These are phyloP conservation scores for Metschnikowia noctiluminum DNA, from an alignment of 805 yeast genomes.

Conservation along the genomic window DNA sequence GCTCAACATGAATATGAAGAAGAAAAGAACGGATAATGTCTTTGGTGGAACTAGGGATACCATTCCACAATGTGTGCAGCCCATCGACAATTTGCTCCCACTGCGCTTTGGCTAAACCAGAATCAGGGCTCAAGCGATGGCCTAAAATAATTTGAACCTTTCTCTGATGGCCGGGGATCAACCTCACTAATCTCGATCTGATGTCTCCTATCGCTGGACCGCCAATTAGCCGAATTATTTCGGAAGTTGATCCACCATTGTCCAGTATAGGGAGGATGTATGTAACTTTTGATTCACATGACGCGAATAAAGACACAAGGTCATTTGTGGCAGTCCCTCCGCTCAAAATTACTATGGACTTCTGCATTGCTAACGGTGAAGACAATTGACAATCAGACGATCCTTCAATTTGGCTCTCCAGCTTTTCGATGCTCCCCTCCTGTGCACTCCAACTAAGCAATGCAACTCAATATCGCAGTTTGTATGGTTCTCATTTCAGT, in stretches of 20 bases:
- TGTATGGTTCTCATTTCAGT: too few species aligned
- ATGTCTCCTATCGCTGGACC: conserved; percentile 97
- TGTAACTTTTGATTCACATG: conserved; percentile 44
- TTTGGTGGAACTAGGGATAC: conserved; percentile 55
- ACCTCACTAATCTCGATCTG: conserved; percentile 71
- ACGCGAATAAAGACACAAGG: conserved; percentile 55
- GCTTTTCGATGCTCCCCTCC: too few species aligned
- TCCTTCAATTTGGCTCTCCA: too few species aligned
- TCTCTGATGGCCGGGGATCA: conserved; percentile 54
- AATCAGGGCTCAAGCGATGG: conserved; percentile 48
- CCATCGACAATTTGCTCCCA: conserved; percentile 85
- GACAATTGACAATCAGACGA: too few species aligned
- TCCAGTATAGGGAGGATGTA: conserved; percentile 84
- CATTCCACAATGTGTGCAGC: conserved; percentile 63
- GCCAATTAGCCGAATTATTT: conserved; percentile 77
- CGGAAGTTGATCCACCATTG: conserved; percentile 94
- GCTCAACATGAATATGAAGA: conserved; percentile 74
- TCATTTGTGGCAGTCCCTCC: conserved; percentile 91
- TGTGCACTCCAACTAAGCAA: too few species aligned
- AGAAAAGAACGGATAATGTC: conserved; percentile 76
- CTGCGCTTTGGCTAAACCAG: conserved; percentile 55
- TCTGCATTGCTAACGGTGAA: conserved; percentile 3
- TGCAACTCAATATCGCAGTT: too few species aligned
- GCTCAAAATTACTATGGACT: conserved; percentile 44
- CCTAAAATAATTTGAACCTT: conserved; percentile 35